A percentile compares a stretch with the other conserved stretches of the same genome.
These are phyloP conservation scores for Termitomyces sp. DNA, from an alignment of 768 basidiomycete genomes.

Conservation along the genomic window DNA sequence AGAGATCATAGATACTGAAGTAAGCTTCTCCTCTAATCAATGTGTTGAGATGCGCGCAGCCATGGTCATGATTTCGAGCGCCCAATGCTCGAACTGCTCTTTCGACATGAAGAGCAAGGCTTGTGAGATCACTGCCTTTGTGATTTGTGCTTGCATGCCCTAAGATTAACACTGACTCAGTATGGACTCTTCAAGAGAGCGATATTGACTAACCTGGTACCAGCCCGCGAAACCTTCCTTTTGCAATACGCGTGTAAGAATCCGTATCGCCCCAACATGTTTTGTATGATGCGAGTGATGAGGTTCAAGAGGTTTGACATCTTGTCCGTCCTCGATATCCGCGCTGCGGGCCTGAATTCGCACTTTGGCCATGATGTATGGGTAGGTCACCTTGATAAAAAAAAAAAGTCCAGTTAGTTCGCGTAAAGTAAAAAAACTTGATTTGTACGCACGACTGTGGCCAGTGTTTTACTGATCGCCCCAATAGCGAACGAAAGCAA, in stretches of 20 bases:
- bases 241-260: slow-evolving; percentile 67
- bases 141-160: slow-evolving; percentile 96
- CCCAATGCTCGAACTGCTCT: slow-evolving; percentile 93
- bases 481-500: slow-evolving; percentile 83
- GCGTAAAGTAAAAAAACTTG: neutral
- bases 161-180: slow-evolving; percentile 23
- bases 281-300: slow-evolving; percentile 44
- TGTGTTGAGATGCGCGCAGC: slow-evolving; percentile 33
- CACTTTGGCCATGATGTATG: slow-evolving; percentile 96
- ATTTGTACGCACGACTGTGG: slow-evolving; percentile 73
- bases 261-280: slow-evolving; percentile 72
- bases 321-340: slow-evolving; percentile 41
- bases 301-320: slow-evolving; percentile 34
- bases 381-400: slow-evolving; percentile 75
- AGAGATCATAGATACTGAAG: neutral
- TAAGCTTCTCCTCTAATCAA: neutral
- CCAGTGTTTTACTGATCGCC: slow-evolving; percentile 90
- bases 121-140: slow-evolving; percentile 93
- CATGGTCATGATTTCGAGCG: slow-evolving; percentile 65
- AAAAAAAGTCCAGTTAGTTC: neutral
- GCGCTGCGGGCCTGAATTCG: slow-evolving; percentile 84
- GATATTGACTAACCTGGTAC: slow-evolving; percentile 72
- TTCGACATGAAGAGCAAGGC: slow-evolving; percentile 96
- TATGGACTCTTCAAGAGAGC: neutral
- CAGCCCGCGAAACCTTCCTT: slow-evolving; percentile 86